Base-by-base conservation (phyloP, 352 stramenopile genomes). In the Phytopythium sindhum region DNA sequence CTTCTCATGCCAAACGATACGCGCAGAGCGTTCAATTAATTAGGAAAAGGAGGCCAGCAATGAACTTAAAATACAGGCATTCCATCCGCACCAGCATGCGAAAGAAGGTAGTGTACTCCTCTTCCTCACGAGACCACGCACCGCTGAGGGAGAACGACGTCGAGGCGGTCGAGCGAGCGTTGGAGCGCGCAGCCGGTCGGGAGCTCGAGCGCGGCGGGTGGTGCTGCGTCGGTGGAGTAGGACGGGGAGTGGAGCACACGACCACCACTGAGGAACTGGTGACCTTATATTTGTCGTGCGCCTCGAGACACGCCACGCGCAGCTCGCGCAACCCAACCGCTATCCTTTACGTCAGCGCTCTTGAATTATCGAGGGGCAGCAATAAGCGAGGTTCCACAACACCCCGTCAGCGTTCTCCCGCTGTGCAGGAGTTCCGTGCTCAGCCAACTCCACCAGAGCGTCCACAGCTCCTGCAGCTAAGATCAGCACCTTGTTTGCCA, bases 101-200 rank as follows among this genome's bases (percentile, higher is more conserved):
- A 35, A 8, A 8, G 8, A 8, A 35, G 35, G 80, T 77, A 5
- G 84, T 77, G 60, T 87, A 91, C 41, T 86, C 70, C 63, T 91
- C 78, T 63, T 91, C 83, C 58, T 90, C 77, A 26, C 77, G 75
- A 4, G 74, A 89, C 83, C 83, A 91, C 4, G 81, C 75, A 2
- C 83, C 83, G 51, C 77, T 90, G 39, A 80, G 80, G 15, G 72
- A 72, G 59, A 86, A 89, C 6, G 45, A 54, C 19, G 12, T 51
- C 6, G 44, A 19, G 17, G 44, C 14, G 7, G 14, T 28, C 2
- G 44, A n/a, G 19, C 44, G 35, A 70, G 23, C n/a, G 57, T 74
- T 8, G 61, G 47, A 50, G 23, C 50, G 67, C 28, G 31, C 31
- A 8, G 65, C 57, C 19, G 66, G 66, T 26, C 72, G 75, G 28